Evolutionary conservation across 1,139 yeast species (phyloP), one percentile per base, ranked within the genome.

Genomic region (Hyphopichia buzzinii): DNA sequence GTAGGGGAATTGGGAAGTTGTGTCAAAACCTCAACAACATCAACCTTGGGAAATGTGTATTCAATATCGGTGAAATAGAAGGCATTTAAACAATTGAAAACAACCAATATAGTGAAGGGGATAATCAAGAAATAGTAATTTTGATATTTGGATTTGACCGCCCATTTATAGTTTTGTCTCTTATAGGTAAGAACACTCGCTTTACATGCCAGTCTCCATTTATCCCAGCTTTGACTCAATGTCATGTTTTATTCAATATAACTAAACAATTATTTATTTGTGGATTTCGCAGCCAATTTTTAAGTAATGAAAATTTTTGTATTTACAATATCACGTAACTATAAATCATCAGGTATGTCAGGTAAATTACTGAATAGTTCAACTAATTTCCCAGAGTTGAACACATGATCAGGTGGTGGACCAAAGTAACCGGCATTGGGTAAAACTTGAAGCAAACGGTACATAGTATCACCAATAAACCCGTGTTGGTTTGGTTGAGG

Each of bases 391-490:
- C 57, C 61, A 39, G 67, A 59, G 42, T 67, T 60, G 39, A 71
- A 71, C 1, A 65, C 64, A 43, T 62, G 63, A 23, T 67, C 73
- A 2, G 60, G 47, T 3, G 64, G 58, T n/a, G 59, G 57, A 3
- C 75, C 75, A 48, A 69, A 71, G 42, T 68, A 71, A 1, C 71
- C 60, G 6, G 74, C 66, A 44, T 69, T 71, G 3, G 86, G 86
- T 35, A 80, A 60, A 1, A 72, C 67, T 35, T 79, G 62, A 41
- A 80, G 60, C 30, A 80, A 55, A 33, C 75, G 74, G 48, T 75
- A 75, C 15, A 79, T 60, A 24, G 75, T 77, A 42, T 74, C 77
- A 8, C 77, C 73, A 19, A 77, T 72, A 47, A 74, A 70, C n/a
- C 61, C 56, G 30, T 49, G 49, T 24, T 50, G 50, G 16, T 44